phyloP scores from a whole-genome alignment of 1,139 yeast genomes.

The Pichia cactophila region DNA sequence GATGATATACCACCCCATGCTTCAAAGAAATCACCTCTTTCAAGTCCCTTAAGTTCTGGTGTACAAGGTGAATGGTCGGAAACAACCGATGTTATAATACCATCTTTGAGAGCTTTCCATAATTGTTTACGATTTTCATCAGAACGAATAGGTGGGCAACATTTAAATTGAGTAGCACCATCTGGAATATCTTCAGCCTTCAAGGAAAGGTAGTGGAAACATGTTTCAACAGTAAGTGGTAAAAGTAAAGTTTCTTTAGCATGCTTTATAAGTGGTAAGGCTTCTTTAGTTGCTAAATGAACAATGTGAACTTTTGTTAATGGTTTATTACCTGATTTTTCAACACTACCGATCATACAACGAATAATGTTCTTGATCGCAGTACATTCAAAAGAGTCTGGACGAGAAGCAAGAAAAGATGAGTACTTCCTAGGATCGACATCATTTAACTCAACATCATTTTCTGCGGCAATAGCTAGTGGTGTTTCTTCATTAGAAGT shows the following conservation, averaged over 20 bases:
- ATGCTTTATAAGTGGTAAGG: constrained; percentile 58
- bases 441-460: constrained; percentile 32
- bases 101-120: constrained; percentile 68
- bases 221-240: constrained; percentile 78
- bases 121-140: constrained; percentile 59
- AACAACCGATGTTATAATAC: constrained; percentile 75
- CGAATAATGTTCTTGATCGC: constrained; percentile 68
- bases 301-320: constrained; percentile 75
- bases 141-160: constrained; percentile 90
- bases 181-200: constrained; percentile 69
- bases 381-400: constrained; percentile 78
- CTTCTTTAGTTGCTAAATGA: constrained; percentile 79
- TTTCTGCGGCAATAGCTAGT: constrained; percentile 38
- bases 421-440: constrained; percentile 64
- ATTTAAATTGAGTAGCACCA: constrained; percentile 76
- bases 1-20: constrained; percentile 99
- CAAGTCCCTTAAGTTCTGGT: constrained; percentile 76
- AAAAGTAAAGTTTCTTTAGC: constrained; percentile 51
- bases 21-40: constrained; percentile 76
- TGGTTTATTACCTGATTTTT: constrained; percentile 53
- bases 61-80: constrained; percentile 96
- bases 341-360: constrained; percentile 62
- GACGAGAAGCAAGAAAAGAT: constrained; percentile 76
- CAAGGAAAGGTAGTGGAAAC: constrained; percentile 82
- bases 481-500: constrained; percentile 32